Evolutionary conservation across 495 filamentous ascomycete genomes (phyloP), one percentile per base, ranked within the genome.

Genomic region (Penicillium angulare): DNA sequence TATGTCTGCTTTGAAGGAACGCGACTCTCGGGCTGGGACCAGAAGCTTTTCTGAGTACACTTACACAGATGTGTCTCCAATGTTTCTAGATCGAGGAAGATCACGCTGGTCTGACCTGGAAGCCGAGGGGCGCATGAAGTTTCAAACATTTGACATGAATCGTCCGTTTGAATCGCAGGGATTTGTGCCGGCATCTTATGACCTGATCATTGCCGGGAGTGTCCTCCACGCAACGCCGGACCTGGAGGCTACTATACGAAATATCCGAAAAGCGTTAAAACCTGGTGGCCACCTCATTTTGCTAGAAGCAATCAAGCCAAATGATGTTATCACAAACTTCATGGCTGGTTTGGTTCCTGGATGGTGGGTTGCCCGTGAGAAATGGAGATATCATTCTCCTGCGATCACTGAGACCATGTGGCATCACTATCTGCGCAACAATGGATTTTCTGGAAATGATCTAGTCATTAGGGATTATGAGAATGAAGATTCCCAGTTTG

Each of bases 361-460:
- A 0, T 69, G 66, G 66, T 69, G 63, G 58, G 21, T 56, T 13
- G 59, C 53, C 3, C 41, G 15, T n/a, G 51, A 62, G 1, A 43
- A 55, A 9, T 55, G 50, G 5, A 60, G 57, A 0, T 20, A n/a
- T 16, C 47, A 36, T 7, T 48, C 33, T 0, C 58, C 65, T 9
- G 40, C 34, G 2, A n/a, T 59, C 12, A 43, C 38, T 10, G 16
- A 43, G 0, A 42, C 27, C 0, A 17, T 55, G 17, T 83, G 77
- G 80, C 44, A 80, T 43, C 2, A 7, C 0, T 9, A 68, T 1
- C 55, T 82, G 0, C 56, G 52, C 3, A 50, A 65, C 8, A 44
- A 59, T 0, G 75, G 78, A 1, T 82, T 81, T 32, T 66, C 67
- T 0, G 77, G 78, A 5, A 53, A 76, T 36, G 77, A 83, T 18